Base-by-base conservation (phyloP, 192 early-diverging fungal species). In the Umbelopsis isabellina region DNA sequence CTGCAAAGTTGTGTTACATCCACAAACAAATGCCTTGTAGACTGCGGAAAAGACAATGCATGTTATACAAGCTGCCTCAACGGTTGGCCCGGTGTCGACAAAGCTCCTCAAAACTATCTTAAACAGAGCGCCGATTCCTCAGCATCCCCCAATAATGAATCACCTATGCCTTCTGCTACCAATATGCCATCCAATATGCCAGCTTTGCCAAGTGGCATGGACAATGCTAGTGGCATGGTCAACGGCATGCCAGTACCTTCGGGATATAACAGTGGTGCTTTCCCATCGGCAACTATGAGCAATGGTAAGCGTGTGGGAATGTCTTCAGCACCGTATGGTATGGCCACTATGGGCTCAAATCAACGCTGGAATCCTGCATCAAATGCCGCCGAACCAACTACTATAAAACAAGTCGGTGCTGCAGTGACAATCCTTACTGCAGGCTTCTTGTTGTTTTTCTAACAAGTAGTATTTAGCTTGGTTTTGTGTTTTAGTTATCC, bases 31-130 rank as follows among this genome's bases (percentile, higher is more conserved):
- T 61, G 55, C n/a, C 55, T 61, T 7, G 55, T 16, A 2, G 12
- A 35, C 15, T 61, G 55, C 33, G 55, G 55, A 61, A 30, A 25
- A 18, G 55, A 61, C 16, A 61, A 33, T 61, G 13, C 2, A 23
- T 61, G 55, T 35, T 61, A 61, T 35, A 18, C 55, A 3, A 16
- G 18, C 5, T 61, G 55, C 3, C 13, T 61, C 2, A 33, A 12
- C 6, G 55, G 55, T 13, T 61, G 55, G 55, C 55, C 55, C 11
- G 55, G 55, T 3, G 55, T 25, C 33, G 27, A 61, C 10, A 61
- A 37, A 11, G 55, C 55, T 35, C 51, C 22, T 2, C 55, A 61
- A 61, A 58, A 58, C 33, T 61, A 33, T 30, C 30, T 10, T 1
- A 30, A 61, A 3, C 53, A 58, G 33, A 30, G 23, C 27, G 30